Evolutionary conservation across 106 monocot species (phyloP).

Genomic region (Dactylorhiza incarnata): DNA sequence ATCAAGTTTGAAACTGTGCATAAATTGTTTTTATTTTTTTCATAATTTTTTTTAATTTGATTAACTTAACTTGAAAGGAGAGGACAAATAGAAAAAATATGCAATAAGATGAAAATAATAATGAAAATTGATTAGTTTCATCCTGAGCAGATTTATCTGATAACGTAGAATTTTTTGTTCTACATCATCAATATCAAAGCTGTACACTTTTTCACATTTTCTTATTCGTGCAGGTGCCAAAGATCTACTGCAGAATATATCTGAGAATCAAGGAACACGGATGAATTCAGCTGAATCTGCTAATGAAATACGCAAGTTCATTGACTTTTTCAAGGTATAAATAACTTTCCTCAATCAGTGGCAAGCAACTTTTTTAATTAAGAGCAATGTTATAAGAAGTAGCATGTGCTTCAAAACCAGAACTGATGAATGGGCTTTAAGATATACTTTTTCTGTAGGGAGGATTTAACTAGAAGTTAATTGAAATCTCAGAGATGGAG

Average conservation of each 20-base stretch:
- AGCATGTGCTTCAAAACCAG: background rate
- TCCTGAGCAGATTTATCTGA: background rate
- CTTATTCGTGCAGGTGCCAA: conserved; percentile 51
- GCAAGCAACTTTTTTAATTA: background rate
- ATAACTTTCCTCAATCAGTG: background rate
- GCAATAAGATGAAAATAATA: background rate
- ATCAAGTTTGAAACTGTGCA: background rate
- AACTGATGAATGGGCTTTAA: background rate
- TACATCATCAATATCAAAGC: background rate
- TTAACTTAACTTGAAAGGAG: background rate
- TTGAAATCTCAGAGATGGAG: background rate
- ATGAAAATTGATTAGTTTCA: background rate
- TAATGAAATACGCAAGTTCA: conserved; percentile 80
- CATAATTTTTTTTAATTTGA: background rate
- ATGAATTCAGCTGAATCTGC: conserved; percentile 85
- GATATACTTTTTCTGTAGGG: background rate
- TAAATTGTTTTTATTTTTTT: background rate
- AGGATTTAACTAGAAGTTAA: background rate
- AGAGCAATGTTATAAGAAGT: background rate
- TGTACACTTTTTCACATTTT: background rate
- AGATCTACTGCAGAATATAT: conserved; percentile 61
- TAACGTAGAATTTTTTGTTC: background rate
- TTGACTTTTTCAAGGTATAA: conserved; percentile 78
- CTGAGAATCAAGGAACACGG: conserved; percentile 83
- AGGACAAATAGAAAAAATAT: background rate